A percentile compares a stretch with the other conserved stretches of the same genome.
Evolutionary conservation across 1,139 yeast genomes (phyloP).

Genomic region (Yamadazyma aaseri): DNA sequence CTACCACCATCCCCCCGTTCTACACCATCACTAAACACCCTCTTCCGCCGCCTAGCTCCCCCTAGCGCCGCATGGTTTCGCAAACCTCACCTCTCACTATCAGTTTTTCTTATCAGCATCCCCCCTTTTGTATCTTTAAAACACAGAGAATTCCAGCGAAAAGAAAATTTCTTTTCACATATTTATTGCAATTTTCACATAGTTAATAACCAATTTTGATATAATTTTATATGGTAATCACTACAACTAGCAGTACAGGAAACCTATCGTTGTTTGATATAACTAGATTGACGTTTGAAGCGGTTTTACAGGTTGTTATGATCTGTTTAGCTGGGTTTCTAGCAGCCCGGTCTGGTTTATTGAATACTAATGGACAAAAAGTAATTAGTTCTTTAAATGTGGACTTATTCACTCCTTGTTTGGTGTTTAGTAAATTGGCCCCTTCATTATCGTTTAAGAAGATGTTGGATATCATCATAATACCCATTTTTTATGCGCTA

Average conservation of each 20-base stretch:
- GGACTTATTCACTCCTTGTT: conserved; percentile 79
- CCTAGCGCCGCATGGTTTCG: too few species aligned
- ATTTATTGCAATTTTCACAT: too few species aligned
- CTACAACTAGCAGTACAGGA: neutral
- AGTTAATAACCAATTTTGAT: too few species aligned
- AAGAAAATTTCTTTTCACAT: neutral
- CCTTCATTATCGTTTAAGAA: conserved; percentile 67
- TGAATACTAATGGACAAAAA: conserved; percentile 63
- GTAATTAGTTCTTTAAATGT: conserved; percentile 68
- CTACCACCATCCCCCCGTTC: too few species aligned
- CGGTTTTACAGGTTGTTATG: conserved; percentile 73
- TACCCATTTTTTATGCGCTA: conserved; percentile 69
- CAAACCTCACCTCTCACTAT: neutral
- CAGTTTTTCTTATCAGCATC: too few species aligned
- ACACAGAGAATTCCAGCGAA: too few species aligned
- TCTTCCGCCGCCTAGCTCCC: too few species aligned
- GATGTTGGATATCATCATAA: conserved; percentile 65
- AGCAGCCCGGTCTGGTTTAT: conserved; percentile 61
- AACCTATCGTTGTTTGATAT: conserved; percentile 53
- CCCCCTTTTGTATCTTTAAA: too few species aligned
- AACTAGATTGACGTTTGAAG: conserved; percentile 69
- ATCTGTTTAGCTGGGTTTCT: conserved; percentile 71
- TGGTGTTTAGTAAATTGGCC: conserved; percentile 78
- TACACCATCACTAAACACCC: too few species aligned
- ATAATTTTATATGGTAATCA: neutral